Evolutionary conservation across 768 basidiomycete species (phyloP).

Genomic region (Termitomyces sp.): DNA sequence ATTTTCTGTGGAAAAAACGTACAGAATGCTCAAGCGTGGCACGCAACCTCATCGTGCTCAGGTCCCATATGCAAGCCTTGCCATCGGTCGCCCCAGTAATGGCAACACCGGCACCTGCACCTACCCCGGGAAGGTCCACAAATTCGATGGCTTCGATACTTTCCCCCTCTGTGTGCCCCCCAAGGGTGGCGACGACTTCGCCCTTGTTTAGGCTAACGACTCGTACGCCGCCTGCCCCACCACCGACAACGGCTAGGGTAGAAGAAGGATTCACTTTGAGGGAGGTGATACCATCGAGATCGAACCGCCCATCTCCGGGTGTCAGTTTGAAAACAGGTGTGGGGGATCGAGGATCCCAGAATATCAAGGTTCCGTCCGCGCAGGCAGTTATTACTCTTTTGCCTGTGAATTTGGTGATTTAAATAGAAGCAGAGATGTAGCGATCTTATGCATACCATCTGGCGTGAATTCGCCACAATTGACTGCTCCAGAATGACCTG

Average conservation of each 20-base stretch:
- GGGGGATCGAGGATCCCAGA: slow-evolving; percentile 87
- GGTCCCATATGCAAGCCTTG: slow-evolving; percentile 93
- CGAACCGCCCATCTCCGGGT: slow-evolving; percentile 67
- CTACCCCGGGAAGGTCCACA: slow-evolving; percentile 65
- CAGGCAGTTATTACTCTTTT: slow-evolving; percentile 89
- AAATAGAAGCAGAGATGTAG: not conserved
- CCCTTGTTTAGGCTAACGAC: slow-evolving; percentile 87
- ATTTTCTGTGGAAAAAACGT: slow-evolving; percentile 14
- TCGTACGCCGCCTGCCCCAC: slow-evolving; percentile 79
- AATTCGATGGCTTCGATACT: slow-evolving; percentile 87
- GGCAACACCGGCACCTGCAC: slow-evolving; percentile 55
- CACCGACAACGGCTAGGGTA: slow-evolving; percentile 89
- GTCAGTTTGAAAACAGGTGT: slow-evolving; percentile 81
- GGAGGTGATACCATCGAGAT: slow-evolving; percentile 81
- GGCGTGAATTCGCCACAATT: slow-evolving; percentile 91
- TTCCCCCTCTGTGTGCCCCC: slow-evolving; percentile 83
- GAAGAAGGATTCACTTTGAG: slow-evolving; percentile 83
- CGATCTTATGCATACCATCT: slow-evolving; percentile 52
- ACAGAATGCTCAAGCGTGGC: slow-evolving; percentile 83
- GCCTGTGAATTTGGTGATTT: slow-evolving; percentile 41
- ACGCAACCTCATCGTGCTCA: slow-evolving; percentile 80
- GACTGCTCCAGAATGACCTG: slow-evolving; percentile 81
- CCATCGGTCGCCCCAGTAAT: slow-evolving; percentile 93
- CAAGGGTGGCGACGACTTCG: slow-evolving; percentile 71
- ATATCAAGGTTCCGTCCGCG: slow-evolving; percentile 74